Evolutionary conservation across 306 rosid species (phyloP).

Genomic region (Luffa aegyptiaca): DNA sequence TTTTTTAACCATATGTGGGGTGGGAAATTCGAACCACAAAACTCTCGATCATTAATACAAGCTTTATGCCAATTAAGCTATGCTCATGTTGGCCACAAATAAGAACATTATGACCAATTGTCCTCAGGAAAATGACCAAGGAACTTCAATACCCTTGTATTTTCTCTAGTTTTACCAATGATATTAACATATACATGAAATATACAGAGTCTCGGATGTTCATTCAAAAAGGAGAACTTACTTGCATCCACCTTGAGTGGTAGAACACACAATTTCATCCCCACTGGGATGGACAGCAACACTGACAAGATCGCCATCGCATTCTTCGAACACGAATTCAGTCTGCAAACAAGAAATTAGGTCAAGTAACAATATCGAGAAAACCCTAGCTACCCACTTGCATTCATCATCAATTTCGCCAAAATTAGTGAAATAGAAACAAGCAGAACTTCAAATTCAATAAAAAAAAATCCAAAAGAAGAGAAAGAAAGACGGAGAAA

Average conservation of each 20-base stretch:
- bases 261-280: slow-evolving; percentile 67
- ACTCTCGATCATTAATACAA: no score
- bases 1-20: no score
- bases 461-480: neutral
- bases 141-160: neutral
- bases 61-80: no score
- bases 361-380: slow-evolving; percentile 5
- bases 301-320: slow-evolving; percentile 69
- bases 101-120: neutral
- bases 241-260: slow-evolving; percentile 87
- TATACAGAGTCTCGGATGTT: neutral
- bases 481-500: slow-evolving; percentile 1
- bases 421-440: neutral
- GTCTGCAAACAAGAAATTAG: slow-evolving; percentile 26
- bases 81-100: no score
- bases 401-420: neutral
- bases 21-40: no score
- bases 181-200: neutral
- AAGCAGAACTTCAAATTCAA: neutral
- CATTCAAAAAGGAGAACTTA: slow-evolving; percentile 25
- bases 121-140: neutral
- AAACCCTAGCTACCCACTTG: neutral
- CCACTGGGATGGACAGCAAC: slow-evolving; percentile 81
- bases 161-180: neutral
- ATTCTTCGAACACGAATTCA: slow-evolving; percentile 66